Conservation (phyloP, 2,329 filamentous ascomycete genomes). For the Epicoccum nigrum region DNA sequence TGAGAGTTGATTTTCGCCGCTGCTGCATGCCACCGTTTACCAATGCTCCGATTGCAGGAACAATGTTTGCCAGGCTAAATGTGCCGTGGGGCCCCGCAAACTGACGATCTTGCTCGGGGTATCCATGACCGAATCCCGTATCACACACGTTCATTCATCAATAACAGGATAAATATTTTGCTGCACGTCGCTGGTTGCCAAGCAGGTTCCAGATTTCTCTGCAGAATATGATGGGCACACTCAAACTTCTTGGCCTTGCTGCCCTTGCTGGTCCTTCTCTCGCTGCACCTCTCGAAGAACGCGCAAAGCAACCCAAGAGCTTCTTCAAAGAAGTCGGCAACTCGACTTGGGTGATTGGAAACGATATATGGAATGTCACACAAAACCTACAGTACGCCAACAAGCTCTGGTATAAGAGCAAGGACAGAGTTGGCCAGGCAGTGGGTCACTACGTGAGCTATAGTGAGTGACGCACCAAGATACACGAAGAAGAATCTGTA, state of each 20-base stretch:
- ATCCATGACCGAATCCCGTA: constrained; percentile 22
- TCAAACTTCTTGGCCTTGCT: constrained; percentile 26
- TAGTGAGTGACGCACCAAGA: constrained; percentile 36
- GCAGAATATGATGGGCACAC: constrained; percentile 19
- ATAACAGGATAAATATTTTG: constrained; percentile 11
- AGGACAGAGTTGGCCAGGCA: constrained; percentile 51
- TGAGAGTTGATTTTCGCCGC: constrained; percentile 9
- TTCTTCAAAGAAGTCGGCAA: constrained; percentile 44
- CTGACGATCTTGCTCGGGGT: constrained; percentile 23
- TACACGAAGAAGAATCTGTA: background rate
- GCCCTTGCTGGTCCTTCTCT: constrained; percentile 16
- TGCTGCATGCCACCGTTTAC: constrained; percentile 8
- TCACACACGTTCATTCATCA: background rate
- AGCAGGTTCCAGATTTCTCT: background rate
- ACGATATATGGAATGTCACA: constrained; percentile 52
- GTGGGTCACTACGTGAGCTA: constrained; percentile 55
- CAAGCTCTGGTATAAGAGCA: constrained; percentile 51
- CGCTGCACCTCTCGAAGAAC: constrained; percentile 28
- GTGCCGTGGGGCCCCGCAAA: constrained; percentile 19
- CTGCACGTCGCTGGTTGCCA: constrained; percentile 1
- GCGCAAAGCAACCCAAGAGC: constrained; percentile 33
- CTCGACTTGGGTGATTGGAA: constrained; percentile 49
- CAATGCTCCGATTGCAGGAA: constrained; percentile 33
- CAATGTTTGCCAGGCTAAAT: constrained; percentile 21
- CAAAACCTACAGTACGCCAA: constrained; percentile 48